Evolutionary conservation across 305 asterid genomes (phyloP).

Genomic region (Rubia peregrina): DNA sequence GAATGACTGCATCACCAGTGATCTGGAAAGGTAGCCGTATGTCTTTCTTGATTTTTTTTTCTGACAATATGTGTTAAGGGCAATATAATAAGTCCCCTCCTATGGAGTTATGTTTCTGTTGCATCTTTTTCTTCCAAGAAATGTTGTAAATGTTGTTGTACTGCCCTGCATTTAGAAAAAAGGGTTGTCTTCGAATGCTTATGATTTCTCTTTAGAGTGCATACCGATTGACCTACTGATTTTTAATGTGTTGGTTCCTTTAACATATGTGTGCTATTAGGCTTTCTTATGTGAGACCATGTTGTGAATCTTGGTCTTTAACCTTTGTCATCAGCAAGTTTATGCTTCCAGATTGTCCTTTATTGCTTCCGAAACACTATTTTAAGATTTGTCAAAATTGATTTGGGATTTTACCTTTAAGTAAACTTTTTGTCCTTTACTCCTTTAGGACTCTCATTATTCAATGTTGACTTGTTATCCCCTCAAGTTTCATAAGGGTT

Average conservation of each 20-base stretch:
- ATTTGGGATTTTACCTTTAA: not conserved
- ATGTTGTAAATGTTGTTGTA: constrained; percentile 3
- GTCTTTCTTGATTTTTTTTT: not conserved
- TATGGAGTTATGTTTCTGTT: not conserved
- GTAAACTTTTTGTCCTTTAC: not conserved
- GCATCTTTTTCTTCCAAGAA: not conserved
- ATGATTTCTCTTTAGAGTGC: not conserved
- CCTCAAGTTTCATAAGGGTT: not conserved
- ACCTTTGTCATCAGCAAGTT: not conserved
- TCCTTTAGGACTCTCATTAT: not conserved
- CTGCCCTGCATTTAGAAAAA: not conserved
- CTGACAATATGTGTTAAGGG: not conserved
- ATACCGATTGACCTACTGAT: not conserved
- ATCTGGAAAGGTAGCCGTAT: constrained; percentile 47
- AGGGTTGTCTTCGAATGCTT: not conserved
- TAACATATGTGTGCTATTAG: not conserved
- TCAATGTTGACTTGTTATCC: not conserved
- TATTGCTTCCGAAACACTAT: not conserved
- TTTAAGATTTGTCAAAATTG: not conserved
- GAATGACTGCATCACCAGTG: constrained; percentile 65
- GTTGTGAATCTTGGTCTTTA: not conserved
- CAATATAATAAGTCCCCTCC: not conserved
- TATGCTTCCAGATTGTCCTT: not conserved
- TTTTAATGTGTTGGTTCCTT: not conserved
- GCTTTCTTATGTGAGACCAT: not conserved